A percentile compares a stretch with the other conserved stretches of the same genome.
These are phyloP conservation scores for Prunus mira DNA, from an alignment of 306 rosid genomes.

Conservation along the genomic window DNA sequence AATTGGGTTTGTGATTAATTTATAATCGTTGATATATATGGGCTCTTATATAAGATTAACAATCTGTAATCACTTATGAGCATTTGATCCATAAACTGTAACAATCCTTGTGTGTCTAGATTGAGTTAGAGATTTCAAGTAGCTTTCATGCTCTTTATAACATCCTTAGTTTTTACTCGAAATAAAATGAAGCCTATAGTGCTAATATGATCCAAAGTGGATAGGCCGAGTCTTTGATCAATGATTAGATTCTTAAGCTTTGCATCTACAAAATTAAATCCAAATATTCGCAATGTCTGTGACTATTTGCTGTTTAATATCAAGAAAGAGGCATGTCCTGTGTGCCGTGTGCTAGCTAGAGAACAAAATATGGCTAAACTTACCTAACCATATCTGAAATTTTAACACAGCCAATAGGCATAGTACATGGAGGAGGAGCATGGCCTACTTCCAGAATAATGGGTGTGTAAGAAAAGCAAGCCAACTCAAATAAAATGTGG, in stretches of 20 bases:
- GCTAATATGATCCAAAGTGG: neutral
- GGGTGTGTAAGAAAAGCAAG: neutral
- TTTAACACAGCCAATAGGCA: neutral
- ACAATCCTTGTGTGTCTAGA: no score
- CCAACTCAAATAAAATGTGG: neutral
- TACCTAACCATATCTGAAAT: neutral
- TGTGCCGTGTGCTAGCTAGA: neutral
- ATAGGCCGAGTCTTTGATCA: neutral
- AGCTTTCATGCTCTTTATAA: no score
- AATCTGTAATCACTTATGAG: no score
- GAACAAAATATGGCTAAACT: neutral
- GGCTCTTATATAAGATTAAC: no score
- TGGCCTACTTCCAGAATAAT: neutral
- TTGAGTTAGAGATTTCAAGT: no score
- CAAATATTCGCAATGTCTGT: neutral
- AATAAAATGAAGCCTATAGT: no score
- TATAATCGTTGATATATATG: no score
- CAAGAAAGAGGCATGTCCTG: neutral
- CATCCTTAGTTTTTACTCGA: no score
- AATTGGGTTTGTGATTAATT: no score
- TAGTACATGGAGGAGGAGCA: neutral
- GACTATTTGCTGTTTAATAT: no score
- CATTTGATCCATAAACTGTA: no score
- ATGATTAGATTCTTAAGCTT: constrained; percentile 7
- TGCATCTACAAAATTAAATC: neutral